Conservation (phyloP, 129 eudicot species). For the Dittrichia graveolens region DNA sequence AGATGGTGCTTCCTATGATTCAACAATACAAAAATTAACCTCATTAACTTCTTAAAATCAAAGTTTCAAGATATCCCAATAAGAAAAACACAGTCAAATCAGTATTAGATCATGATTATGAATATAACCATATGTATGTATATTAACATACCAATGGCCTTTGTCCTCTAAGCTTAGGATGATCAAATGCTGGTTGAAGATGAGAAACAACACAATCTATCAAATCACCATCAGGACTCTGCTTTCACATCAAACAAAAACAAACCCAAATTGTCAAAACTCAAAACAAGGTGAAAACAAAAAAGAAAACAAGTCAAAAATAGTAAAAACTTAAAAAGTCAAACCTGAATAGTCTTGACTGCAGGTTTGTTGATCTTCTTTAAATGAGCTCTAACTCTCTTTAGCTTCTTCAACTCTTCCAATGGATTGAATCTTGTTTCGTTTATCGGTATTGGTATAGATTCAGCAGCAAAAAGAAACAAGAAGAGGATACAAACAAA, state of each 20-base stretch:
- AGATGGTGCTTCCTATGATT: slow-evolving; percentile 58
- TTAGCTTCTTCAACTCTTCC: slow-evolving; percentile 34
- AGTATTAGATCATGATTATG: too few relatives aligned
- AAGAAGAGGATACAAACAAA: slow-evolving; percentile 46
- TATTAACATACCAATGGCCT: slow-evolving; percentile 66
- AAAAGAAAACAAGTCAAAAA: background rate
- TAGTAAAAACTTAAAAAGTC: background rate
- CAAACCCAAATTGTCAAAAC: slow-evolving; percentile 25
- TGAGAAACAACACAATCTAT: slow-evolving; percentile 83
- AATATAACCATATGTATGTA: background rate
- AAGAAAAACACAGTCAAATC: background rate
- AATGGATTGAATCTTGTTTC: slow-evolving; percentile 60
- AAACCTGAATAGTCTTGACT: slow-evolving; percentile 84
- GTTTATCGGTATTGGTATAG: slow-evolving; percentile 35
- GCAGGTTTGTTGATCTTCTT: slow-evolving; percentile 79
- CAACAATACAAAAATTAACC: background rate
- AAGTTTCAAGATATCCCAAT: background rate
- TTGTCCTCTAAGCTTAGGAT: slow-evolving; percentile 86
- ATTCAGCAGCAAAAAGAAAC: slow-evolving; percentile 35
- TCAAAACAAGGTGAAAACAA: background rate
- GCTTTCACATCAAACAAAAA: slow-evolving; percentile 22
- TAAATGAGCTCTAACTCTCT: slow-evolving; percentile 25
- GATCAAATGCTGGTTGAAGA: slow-evolving; percentile 99
- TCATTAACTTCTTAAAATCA: background rate
- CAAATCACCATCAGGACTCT: slow-evolving; percentile 94